A percentile compares a stretch with the other conserved stretches of the same genome.
These are phyloP conservation scores for Pseudogymnoascus sp. DNA, from an alignment of 2,329 filamentous ascomycete genomes.

Conservation along the genomic window DNA sequence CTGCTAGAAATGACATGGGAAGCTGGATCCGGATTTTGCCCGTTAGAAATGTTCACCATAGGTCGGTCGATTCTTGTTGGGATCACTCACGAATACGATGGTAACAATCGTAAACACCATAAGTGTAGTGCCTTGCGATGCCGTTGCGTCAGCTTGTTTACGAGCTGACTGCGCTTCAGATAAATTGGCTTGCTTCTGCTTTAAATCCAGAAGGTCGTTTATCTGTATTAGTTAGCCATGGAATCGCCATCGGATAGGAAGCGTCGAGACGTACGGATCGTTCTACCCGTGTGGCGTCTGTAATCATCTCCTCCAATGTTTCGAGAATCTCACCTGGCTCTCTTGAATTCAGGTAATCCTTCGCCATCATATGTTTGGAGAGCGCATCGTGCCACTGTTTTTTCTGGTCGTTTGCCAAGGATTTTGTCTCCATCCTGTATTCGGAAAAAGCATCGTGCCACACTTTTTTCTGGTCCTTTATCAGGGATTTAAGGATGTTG, in stretches of 20 bases:
- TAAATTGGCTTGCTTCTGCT: slow-evolving; percentile 39
- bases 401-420: slow-evolving; percentile 11
- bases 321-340: slow-evolving; percentile 9
- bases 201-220: slow-evolving; percentile 33
- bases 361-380: slow-evolving; percentile 1
- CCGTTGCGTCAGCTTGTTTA: slow-evolving; percentile 27
- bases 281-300: slow-evolving; percentile 13
- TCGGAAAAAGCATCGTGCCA: not conserved
- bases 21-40: not conserved
- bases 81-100: slow-evolving; percentile 35
- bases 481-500: not conserved
- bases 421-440: slow-evolving; percentile 7
- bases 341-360: slow-evolving; percentile 4
- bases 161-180: slow-evolving; percentile 36
- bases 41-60: not conserved
- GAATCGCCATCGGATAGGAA: not conserved
- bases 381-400: slow-evolving; percentile 10
- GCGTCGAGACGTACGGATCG: not conserved
- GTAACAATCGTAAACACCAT: slow-evolving; percentile 40
- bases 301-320: slow-evolving; percentile 8
- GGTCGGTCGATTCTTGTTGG: not conserved
- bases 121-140: slow-evolving; percentile 29
- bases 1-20: not conserved
- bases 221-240: slow-evolving; percentile 1
- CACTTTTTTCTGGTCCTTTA: not conserved